phyloP scores from a whole-genome alignment of 768 basidiomycete species.

The Hemileccinum rubropunctum region DNA sequence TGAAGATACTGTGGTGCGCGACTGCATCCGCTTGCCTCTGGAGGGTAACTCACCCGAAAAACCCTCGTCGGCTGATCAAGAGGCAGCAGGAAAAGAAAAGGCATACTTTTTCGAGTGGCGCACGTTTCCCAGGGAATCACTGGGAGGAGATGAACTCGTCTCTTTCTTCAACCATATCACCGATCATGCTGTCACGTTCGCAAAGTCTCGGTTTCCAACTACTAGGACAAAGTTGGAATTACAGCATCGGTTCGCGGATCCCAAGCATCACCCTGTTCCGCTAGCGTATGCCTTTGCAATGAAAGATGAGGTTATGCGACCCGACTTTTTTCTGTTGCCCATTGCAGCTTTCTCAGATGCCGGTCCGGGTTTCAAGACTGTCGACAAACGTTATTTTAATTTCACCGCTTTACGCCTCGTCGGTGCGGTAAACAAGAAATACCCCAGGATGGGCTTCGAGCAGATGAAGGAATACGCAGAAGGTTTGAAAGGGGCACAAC shows the following conservation, averaged over 20 bases:
- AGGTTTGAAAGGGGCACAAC: conserved; percentile 2
- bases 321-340: conserved; percentile 14
- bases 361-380: neutral
- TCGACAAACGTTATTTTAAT: conserved; percentile 5
- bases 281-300: conserved; percentile 5
- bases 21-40: neutral
- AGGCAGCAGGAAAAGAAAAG: neutral
- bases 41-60: neutral
- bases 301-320: conserved; percentile 1
- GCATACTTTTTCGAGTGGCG: conserved; percentile 4
- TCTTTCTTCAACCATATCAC: conserved; percentile 7
- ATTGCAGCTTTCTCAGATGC: conserved; percentile 7
- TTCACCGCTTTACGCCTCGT: conserved; percentile 6
- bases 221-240: neutral
- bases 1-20: neutral
- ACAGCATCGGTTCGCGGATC: conserved; percentile 7
- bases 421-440: conserved; percentile 7
- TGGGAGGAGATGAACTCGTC: conserved; percentile 4
- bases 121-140: conserved; percentile 1
- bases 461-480: conserved; percentile 6
- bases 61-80: neutral
- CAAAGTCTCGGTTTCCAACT: neutral
- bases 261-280: conserved; percentile 1
- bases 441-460: neutral
- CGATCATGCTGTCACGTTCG: conserved; percentile 6